phyloP scores from a whole-genome alignment of 208 protist genomes.

The Trypanosoma mega region DNA sequence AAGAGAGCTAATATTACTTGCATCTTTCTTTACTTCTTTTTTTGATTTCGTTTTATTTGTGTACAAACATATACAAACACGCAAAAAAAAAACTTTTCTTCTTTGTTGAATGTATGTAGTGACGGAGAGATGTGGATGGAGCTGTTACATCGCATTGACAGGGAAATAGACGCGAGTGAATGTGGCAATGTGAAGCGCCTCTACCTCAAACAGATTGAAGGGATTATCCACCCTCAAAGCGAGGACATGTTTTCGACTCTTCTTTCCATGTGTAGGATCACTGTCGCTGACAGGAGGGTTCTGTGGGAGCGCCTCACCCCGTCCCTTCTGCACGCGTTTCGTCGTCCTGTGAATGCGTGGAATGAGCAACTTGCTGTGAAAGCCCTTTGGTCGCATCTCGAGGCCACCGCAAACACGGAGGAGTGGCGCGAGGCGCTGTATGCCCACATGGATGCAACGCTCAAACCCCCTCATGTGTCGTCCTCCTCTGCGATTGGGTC shows the following conservation, averaged over 20 bases:
- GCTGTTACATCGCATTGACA: slow-evolving; percentile 36
- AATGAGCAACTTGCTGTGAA: slow-evolving; percentile 88
- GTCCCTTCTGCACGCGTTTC: slow-evolving; percentile 34
- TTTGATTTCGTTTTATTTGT: too few relatives aligned
- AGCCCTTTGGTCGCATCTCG: slow-evolving; percentile 43
- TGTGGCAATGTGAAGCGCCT: slow-evolving; percentile 50
- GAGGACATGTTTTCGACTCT: slow-evolving; percentile 18
- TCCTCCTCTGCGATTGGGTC: neutral
- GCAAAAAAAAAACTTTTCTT: too few relatives aligned
- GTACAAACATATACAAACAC: too few relatives aligned
- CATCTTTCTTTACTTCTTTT: too few relatives aligned
- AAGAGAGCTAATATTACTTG: too few relatives aligned
- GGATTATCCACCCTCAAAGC: neutral
- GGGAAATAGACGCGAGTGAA: slow-evolving; percentile 46
- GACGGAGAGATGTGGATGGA: slow-evolving; percentile 16
- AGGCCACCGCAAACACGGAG: slow-evolving; percentile 1
- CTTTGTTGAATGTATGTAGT: too few relatives aligned
- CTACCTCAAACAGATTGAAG: slow-evolving; percentile 31
- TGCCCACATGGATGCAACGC: slow-evolving; percentile 27
- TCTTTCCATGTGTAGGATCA: slow-evolving; percentile 49
- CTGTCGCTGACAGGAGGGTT: slow-evolving; percentile 63
- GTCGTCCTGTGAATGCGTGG: slow-evolving; percentile 49
- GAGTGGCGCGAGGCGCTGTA: slow-evolving; percentile 31
- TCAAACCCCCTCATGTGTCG: slow-evolving; percentile 40
- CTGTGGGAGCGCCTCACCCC: slow-evolving; percentile 68